Base-by-base conservation (phyloP, 2,329 filamentous ascomycete species). In the Lasiodiplodia theobromae region DNA sequence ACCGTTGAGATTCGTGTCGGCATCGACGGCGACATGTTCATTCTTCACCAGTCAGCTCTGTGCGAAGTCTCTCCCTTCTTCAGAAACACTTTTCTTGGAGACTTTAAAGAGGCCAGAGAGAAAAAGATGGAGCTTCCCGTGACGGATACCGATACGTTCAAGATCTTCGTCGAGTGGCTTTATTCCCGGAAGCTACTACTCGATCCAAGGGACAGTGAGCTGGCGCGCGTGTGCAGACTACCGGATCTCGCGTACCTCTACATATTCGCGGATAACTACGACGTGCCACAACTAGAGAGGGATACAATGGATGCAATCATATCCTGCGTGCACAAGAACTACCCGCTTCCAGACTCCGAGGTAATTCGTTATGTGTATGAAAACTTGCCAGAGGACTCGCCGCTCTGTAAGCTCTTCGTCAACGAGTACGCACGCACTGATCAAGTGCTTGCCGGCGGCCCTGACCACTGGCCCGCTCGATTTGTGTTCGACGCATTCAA, bases 221-320 rank as follows among this genome's bases (percentile, higher is more conserved):
- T 40, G 11, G 18, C 38, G 14, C 14, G 10, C 23, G 23, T 23
- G n/a, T 25, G 38, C 34, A 47, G 23, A 31, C 34, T 66, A 6
- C 6, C 51, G 18, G 10, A 38, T 25, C 38, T 66, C n/a, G 37
- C 34, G 18, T 25, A 14, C 14, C 51, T 47, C 21, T 66, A 56
- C 37, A 16, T 66, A 37, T 66, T 66, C 23, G 49, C 63, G 1
- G 47, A 66, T 37, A 47, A 31, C 31, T 66, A 66, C 16, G 51
- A 44, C 23, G n/a, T 56, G 31, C 51, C 34, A 3, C 34, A 40
- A 8, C 52, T 56, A 16, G 25, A n/a, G 21, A 62, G n/a, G 3
- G 38, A 62, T 21, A 34, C 57, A 2, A 49, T 62, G 57, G 57
- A 49, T 14, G 40, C 25, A 3, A 40, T 62, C 14, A 62, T 62